A percentile compares a stretch with the other conserved stretches of the same genome.
These are phyloP conservation scores for Geotrichum cucujoidarum DNA, from an alignment of 1,139 yeast species.

Conservation along the genomic window DNA sequence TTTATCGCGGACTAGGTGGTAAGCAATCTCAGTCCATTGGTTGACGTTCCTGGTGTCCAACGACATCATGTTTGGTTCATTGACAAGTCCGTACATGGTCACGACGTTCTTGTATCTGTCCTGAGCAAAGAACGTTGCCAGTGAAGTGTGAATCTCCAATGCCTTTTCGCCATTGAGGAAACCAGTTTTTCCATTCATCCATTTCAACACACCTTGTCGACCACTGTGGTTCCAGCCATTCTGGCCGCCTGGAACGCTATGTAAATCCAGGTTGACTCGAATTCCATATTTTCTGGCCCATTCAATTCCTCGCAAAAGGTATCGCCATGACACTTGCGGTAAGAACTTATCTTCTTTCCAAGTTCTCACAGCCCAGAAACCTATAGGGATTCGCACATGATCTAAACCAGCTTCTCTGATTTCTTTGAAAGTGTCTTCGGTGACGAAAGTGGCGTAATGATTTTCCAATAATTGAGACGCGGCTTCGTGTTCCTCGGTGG, in stretches of 20 bases:
- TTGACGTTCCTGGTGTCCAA: constrained; percentile 29
- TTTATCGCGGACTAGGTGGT: constrained; percentile 29
- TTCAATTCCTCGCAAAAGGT: constrained; percentile 65
- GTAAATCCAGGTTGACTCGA: constrained; percentile 86
- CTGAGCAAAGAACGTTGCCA: constrained; percentile 57
- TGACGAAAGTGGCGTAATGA: constrained; percentile 74
- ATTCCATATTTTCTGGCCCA: constrained; percentile 66
- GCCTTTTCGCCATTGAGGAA: constrained; percentile 48
- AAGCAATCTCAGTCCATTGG: constrained; percentile 36
- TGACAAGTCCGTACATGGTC: constrained; percentile 75
- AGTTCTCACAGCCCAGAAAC: constrained; percentile 86
- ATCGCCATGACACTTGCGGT: constrained; percentile 65
- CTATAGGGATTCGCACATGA: constrained; percentile 85
- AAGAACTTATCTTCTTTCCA: constrained; percentile 76
- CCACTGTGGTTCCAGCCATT: constrained; percentile 97
- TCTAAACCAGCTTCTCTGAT: constrained; percentile 70
- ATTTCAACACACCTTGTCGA: constrained; percentile 56
- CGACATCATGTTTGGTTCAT: constrained; percentile 79
- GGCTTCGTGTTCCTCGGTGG: constrained; percentile 45
- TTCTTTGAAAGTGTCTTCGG: constrained; percentile 58
- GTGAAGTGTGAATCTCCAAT: constrained; percentile 61
- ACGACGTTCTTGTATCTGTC: constrained; percentile 63
- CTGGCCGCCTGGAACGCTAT: constrained; percentile 95
- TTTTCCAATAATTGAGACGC: constrained; percentile 40
- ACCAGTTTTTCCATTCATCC: constrained; percentile 47